Base-by-base conservation (phyloP, 2,329 filamentous ascomycete species). In the Stachybotrys elegans region DNA sequence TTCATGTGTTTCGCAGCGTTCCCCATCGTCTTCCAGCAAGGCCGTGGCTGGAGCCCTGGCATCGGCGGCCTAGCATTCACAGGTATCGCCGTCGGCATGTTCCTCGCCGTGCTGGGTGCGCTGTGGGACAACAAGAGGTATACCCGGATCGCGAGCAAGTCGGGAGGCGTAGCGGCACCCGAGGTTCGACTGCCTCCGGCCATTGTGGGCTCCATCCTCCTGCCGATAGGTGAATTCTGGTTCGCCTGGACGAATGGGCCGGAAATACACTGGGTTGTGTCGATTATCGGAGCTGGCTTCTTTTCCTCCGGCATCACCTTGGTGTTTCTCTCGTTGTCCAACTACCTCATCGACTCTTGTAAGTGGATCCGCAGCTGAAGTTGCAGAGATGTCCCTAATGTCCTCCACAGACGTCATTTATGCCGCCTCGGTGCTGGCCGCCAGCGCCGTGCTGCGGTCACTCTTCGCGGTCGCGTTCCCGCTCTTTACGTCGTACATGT, bases 381-480 rank as follows among this genome's bases (percentile, higher is more conserved):
- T 6, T 13, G 21, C 5, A 13, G 17, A 16, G 5, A 6, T 5
- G 34, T 17, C 11, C 34, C 21, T 19, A 36, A 6, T 17, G 25
- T 9, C 17, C 7, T 7, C 7, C 20, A 4, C 38, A 65, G 60
- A 88, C 61, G 83, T 83, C 42, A 84, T 91, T 53, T 92, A 84
- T 50, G 86, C 88, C 1, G 86, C 86, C 1, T 87, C 82, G 0
- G 85, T 83, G 0, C 69, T 91, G 8, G 86, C 87, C 3, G 85
- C 84, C 39, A 88, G 83, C 62, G 75, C 81, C 2, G 79, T 90
- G 21, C 67, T 90, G 11, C 80, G 86, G 46, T 87, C 83, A 0
- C 65, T 86, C 13, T 87, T 89, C 48, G 86, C 84, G 46, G 79
- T 83, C 1, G 80, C 76, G 1, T 89, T 90, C 66, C 86, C 85